Conservation (phyloP, 2,329 filamentous ascomycete species). For the Periglandula ipomoeae region DNA sequence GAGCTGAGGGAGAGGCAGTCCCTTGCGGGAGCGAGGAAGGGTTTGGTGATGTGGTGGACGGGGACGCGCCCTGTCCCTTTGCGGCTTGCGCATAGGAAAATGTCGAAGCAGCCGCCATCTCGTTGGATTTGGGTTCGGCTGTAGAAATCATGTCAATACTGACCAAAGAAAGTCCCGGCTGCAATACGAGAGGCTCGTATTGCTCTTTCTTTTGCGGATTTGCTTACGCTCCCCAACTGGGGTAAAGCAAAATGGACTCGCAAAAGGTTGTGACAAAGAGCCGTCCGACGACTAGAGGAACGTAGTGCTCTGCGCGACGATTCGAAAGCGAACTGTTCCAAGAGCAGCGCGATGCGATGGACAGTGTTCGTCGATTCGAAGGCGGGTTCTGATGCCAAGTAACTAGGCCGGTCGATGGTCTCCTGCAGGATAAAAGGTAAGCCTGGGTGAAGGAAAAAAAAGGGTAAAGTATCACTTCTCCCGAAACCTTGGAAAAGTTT, state of each 20-base stretch:
- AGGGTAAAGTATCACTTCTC: background rate
- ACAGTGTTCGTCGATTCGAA: background rate
- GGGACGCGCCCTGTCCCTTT: conserved; percentile 55
- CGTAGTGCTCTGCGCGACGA: background rate
- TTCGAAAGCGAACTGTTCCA: background rate
- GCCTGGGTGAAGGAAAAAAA: background rate
- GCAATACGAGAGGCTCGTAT: conserved; percentile 5
- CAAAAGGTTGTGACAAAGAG: conserved; percentile 1
- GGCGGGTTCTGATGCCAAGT: background rate
- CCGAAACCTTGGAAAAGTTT: background rate
- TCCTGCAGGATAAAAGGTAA: background rate
- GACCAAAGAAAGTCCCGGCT: background rate
- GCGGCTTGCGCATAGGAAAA: conserved; percentile 97
- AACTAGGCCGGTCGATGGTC: background rate
- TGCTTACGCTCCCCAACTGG: conserved; percentile 12
- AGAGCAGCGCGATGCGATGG: background rate
- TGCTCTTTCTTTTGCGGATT: conserved; percentile 5
- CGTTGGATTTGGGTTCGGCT: conserved; percentile 18
- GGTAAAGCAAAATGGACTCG: conserved; percentile 7
- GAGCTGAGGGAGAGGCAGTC: conserved; percentile 15
- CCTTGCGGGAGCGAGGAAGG: conserved; percentile 17
- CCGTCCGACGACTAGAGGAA: conserved; percentile 2
- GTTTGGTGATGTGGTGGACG: conserved; percentile 19
- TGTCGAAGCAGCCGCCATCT: conserved; percentile 47
- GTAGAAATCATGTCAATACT: conserved; percentile 15